Evolutionary conservation across 2,329 filamentous ascomycete genomes (phyloP).

Genomic region (Fusarium tjaetaba): DNA sequence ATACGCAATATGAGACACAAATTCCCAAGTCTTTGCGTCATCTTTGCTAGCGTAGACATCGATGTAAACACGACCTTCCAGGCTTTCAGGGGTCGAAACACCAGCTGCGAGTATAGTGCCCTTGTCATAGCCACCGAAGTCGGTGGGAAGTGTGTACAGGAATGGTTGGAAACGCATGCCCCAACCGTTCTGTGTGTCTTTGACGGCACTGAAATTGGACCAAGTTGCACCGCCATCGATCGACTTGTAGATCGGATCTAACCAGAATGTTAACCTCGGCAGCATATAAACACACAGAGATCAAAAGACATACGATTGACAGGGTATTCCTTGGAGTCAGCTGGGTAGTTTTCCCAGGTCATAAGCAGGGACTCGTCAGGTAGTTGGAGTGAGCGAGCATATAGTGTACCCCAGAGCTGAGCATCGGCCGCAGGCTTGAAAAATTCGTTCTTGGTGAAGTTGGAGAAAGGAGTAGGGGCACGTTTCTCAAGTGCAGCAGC

Average conservation of each 20-base stretch:
- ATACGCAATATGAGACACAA: background rate
- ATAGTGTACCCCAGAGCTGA: background rate
- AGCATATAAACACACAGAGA: background rate
- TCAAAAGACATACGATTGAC: background rate
- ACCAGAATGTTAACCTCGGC: background rate
- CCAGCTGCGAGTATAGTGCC: background rate
- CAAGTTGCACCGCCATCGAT: background rate
- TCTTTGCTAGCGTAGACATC: background rate
- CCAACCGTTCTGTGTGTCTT: background rate
- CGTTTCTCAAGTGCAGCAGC: background rate
- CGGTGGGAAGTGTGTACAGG: background rate
- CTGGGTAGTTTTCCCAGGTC: background rate
- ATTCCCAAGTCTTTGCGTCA: background rate
- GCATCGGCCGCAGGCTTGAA: background rate
- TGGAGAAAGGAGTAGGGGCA: background rate
- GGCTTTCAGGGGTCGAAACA: background rate
- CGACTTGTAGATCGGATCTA: background rate
- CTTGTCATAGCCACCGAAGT: background rate
- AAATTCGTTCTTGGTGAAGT: background rate
- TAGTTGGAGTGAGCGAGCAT: background rate
- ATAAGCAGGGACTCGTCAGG: background rate
- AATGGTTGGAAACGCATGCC: background rate
- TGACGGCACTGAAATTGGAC: background rate
- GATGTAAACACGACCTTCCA: background rate
- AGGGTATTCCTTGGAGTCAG: background rate